Evolutionary conservation across 2,329 filamentous ascomycete genomes (phyloP), one percentile per base, ranked within the genome.

Genomic region (Ilyonectria sp.): DNA sequence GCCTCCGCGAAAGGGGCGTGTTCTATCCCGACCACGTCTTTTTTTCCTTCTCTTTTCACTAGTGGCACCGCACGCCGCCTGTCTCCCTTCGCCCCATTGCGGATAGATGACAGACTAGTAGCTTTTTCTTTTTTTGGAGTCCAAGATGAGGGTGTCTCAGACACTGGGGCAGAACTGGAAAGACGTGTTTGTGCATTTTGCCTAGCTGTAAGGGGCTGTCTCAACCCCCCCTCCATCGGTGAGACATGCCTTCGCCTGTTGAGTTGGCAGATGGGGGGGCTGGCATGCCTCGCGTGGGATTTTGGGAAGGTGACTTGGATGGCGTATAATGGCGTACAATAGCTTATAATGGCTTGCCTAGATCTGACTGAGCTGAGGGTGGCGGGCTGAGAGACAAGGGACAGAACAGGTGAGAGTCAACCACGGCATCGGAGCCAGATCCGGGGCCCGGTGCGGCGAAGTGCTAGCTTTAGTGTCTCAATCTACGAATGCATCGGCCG

Each of bases 401-500:
- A 4, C 31, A 3, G 31, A 6, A 35, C 29, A 35, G n/a, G n/a
- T 6, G 11, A 7, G 17, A 13, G 23, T 29, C 23, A 4, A 23
- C 31, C 29, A 52, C 21, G 29, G 29, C n/a, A 10, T 19, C 50
- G 50, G 50, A 35, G 50, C 31, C 31, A 53, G 33, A 53, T 35
- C 29, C 29, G 10, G 31, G n/a, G 3, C 29, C 31, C 29, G 7
- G 49, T 29, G 4, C 17, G 49, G 17, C 6, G 17, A n/a, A 31
- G 23, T 15, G 19, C n/a, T 33, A 10, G 50, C n/a, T 10, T 15
- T 15, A 19, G 21, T 55, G 60, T 62, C 60, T 56, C 52, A 62
- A 55, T 62, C 60, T 62, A 62, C 50, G 60, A 62, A 62, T 62
- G 60, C 52, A 62, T 62, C 50, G 49, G 50, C 23, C 29, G 43